phyloP scores from a whole-genome alignment of 73 alveolate species.

The Uronychia setigera region DNA sequence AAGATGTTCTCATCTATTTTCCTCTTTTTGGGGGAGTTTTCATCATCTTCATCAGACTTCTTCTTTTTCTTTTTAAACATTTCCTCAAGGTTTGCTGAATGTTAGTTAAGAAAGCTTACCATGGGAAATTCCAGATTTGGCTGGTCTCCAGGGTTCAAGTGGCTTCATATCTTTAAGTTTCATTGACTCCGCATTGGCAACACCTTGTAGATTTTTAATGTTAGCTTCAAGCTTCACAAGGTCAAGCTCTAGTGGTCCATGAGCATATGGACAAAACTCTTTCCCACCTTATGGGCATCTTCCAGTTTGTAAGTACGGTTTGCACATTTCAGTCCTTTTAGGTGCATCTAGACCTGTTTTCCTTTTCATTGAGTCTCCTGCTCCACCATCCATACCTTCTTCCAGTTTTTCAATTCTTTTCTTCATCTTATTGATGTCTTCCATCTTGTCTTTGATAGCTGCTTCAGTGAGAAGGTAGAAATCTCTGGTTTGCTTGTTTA shows the following conservation, averaged over 20 bases:
- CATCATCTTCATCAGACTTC: slow-evolving; percentile 46
- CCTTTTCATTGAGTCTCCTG: slow-evolving; percentile 17
- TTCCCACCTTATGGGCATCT: slow-evolving; percentile 35
- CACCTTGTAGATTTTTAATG: slow-evolving; percentile 64
- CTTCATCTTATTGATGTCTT: slow-evolving; percentile 74
- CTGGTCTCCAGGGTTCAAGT: slow-evolving; percentile 67
- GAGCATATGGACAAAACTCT: slow-evolving; percentile 55
- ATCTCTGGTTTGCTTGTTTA: slow-evolving; percentile 56
- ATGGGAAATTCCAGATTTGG: slow-evolving; percentile 39
- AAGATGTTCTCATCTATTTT: slow-evolving; percentile 22
- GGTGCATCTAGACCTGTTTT: slow-evolving; percentile 1
- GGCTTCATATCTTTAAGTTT: slow-evolving; percentile 60
- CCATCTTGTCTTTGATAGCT: slow-evolving; percentile 49
- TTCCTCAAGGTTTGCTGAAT: slow-evolving; percentile 47
- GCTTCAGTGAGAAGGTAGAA: slow-evolving; percentile 58
- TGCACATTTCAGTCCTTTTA: slow-evolving; percentile 67
- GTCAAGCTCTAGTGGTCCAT: slow-evolving; percentile 61
- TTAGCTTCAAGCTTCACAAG: slow-evolving; percentile 61
- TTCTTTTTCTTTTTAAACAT: slow-evolving; percentile 44
- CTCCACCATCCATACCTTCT: slow-evolving; percentile 60
- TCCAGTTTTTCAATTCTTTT: slow-evolving; percentile 73
- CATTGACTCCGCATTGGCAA: slow-evolving; percentile 5
- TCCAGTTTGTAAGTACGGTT: slow-evolving; percentile 1
- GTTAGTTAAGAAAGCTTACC: neutral
- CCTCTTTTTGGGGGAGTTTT: slow-evolving; percentile 27